A percentile compares a stretch with the other conserved stretches of the same genome.
phyloP scores from a whole-genome alignment of 805 yeast genomes.

The Kuraishia hungarica region DNA sequence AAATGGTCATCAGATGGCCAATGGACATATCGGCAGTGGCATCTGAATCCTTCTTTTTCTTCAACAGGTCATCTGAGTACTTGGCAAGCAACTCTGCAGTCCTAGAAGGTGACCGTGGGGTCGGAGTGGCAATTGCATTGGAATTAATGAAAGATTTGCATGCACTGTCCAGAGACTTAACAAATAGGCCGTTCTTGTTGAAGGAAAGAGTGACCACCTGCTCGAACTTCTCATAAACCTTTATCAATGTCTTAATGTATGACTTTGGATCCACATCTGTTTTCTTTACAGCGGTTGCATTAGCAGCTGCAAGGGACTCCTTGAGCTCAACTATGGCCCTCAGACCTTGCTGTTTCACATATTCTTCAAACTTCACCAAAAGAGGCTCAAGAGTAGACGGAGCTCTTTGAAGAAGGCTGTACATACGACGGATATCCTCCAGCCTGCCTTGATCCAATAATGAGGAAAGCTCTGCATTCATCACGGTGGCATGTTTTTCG shows the following conservation, averaged over 20 bases:
- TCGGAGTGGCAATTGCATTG: conserved; percentile 71
- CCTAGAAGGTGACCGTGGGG: conserved; percentile 51
- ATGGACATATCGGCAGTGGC: conserved; percentile 64
- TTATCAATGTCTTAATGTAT: conserved; percentile 71
- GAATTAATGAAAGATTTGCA: conserved; percentile 77
- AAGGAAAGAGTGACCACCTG: conserved; percentile 60
- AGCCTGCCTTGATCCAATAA: conserved; percentile 66
- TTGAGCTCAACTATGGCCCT: conserved; percentile 52
- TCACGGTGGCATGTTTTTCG: conserved; percentile 63
- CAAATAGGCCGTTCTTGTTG: conserved; percentile 66
- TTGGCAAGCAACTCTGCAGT: conserved; percentile 91
- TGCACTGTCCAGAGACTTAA: conserved; percentile 83
- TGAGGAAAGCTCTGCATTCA: conserved; percentile 70
- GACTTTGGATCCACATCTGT: conserved; percentile 55
- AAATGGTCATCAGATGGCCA: conserved; percentile 79
- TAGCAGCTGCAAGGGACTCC: conserved; percentile 13
- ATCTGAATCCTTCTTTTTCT: conserved; percentile 47
- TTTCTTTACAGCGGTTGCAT: conserved; percentile 3
- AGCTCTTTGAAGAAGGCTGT: conserved; percentile 65
- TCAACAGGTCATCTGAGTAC: conserved; percentile 78
- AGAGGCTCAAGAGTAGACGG: conserved; percentile 73
- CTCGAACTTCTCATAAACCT: conserved; percentile 60
- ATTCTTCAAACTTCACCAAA: conserved; percentile 61
- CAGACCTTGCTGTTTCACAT: conserved; percentile 60
- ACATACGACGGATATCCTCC: conserved; percentile 73